Evolutionary conservation across 2,329 filamentous ascomycete species (phyloP), one percentile per base, ranked within the genome.

Genomic region (Pseudogymnoascus destructans): DNA sequence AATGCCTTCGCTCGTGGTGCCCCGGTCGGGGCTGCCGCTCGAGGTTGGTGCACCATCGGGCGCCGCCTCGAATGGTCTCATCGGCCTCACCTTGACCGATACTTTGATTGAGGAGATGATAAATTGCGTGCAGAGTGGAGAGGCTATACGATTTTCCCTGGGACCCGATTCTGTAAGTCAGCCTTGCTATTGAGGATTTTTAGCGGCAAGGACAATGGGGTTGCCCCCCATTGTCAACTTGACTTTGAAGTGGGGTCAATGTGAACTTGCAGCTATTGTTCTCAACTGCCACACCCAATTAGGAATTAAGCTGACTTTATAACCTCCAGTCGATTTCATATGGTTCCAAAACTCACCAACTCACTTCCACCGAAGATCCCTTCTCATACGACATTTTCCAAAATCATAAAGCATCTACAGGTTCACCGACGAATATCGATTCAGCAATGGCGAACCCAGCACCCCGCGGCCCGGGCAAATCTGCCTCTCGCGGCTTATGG

Each of bases 41-140:
- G 78, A 79, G 66, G 30, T 56, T 30, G 75, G 75, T 21, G 21
- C 13, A 21, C 59, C 35, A 60, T 62, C 60, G 32, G 57, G 55
- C 13, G 60, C 57, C 70, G 73, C 76, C 62, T 71, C 75, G 63
- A 73, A 74, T 57, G 79, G 82, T 65, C 79, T 78, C 30, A 80
- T 85, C 66, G 75, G 79, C 62, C 71, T 85, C 59, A 76, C 73
- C n/a, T 70, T 85, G 61, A 76, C 73, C 64, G 77, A 82, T 67
- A 73, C 73, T 66, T 73, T 81, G 57, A 78, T 85, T 64, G 79
- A 82, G 67, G 75, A 80, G 61, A 79, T 85, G 77, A 82, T 85
- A 63, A 75, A 74, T 68, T 80, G 77, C 65, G 75, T 79, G 36
- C 77, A 78, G 65, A 74, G 76, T 71, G 80, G 79, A 56, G 74